Evolutionary conservation across 139 green algal species (phyloP).

Genomic region (Coelastrella sp.): DNA sequence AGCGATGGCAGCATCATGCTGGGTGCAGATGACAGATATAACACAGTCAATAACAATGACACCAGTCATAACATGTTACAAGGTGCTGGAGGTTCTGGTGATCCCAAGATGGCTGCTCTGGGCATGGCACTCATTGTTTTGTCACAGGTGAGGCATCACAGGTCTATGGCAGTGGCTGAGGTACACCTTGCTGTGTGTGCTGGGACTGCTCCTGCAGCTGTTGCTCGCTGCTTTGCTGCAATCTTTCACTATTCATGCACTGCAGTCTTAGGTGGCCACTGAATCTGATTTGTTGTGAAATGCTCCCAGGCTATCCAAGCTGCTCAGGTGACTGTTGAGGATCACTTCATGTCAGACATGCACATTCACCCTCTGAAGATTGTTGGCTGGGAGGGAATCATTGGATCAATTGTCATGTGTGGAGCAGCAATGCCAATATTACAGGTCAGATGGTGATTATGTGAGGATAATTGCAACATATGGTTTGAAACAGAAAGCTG

Average conservation of each 20-base stretch:
- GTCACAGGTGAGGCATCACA: slow-evolving; percentile 59
- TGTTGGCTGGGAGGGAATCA: slow-evolving; percentile 65
- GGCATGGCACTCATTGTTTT: slow-evolving; percentile 79
- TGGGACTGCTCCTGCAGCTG: no score
- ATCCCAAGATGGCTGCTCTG: slow-evolving; percentile 60
- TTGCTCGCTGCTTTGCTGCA: no score
- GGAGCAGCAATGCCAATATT: slow-evolving; percentile 50
- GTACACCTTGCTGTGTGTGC: neutral
- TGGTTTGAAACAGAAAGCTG: no score
- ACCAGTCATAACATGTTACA: neutral
- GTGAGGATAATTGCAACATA: neutral
- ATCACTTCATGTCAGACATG: slow-evolving; percentile 64
- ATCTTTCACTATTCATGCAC: no score
- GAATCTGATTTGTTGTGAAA: no score
- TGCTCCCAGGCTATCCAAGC: slow-evolving; percentile 56
- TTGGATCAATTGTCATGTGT: slow-evolving; percentile 57
- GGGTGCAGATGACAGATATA: neutral
- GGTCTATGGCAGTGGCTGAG: neutral
- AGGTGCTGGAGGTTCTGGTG: neutral
- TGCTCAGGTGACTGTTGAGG: slow-evolving; percentile 64
- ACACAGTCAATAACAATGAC: no score
- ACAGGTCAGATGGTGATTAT: slow-evolving; percentile 10
- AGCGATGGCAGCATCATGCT: no score
- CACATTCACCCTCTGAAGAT: slow-evolving; percentile 54
- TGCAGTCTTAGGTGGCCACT: neutral